Percentiles rank a stretch among this genome's conserved stretches.
phyloP scores from a whole-genome alignment of 805 yeast species.

The Candida saitoana region DNA sequence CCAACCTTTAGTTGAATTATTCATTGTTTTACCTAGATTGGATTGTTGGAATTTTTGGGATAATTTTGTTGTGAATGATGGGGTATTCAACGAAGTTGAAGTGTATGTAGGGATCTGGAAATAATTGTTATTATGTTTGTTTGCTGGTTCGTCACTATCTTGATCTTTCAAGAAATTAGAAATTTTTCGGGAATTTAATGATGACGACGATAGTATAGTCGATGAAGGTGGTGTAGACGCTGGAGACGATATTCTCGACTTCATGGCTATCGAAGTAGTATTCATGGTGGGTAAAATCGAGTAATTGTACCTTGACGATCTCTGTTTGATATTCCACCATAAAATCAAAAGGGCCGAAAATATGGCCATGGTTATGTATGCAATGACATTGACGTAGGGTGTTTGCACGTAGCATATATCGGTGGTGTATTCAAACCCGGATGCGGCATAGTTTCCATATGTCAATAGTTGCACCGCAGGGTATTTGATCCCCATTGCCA shows the following conservation, averaged over 20 bases:
- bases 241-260: background rate
- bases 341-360: slow-evolving; percentile 25
- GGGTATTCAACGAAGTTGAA: slow-evolving; percentile 11
- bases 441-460: slow-evolving; percentile 11
- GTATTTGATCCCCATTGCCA: slow-evolving; percentile 38
- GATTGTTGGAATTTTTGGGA: slow-evolving; percentile 3
- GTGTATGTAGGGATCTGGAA: slow-evolving; percentile 23
- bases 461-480: slow-evolving; percentile 42
- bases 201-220: slow-evolving; percentile 5
- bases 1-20: background rate
- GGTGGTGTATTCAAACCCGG: slow-evolving; percentile 26
- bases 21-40: slow-evolving; percentile 4
- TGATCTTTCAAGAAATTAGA: slow-evolving; percentile 28
- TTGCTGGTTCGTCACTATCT: slow-evolving; percentile 15
- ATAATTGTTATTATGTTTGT: background rate
- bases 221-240: slow-evolving; percentile 5
- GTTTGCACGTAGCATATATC: slow-evolving; percentile 43
- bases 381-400: slow-evolving; percentile 40
- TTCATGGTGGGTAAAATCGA: slow-evolving; percentile 20
- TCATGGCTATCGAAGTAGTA: background rate
- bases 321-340: slow-evolving; percentile 26
- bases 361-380: slow-evolving; percentile 36
- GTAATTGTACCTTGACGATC: slow-evolving; percentile 23
- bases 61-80: slow-evolving; percentile 3
- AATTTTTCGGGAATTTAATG: slow-evolving; percentile 22